A percentile compares a stretch with the other conserved stretches of the same genome.
Evolutionary conservation across 2,329 filamentous ascomycete species (phyloP).

Genomic region (Colletotrichum limetticola): DNA sequence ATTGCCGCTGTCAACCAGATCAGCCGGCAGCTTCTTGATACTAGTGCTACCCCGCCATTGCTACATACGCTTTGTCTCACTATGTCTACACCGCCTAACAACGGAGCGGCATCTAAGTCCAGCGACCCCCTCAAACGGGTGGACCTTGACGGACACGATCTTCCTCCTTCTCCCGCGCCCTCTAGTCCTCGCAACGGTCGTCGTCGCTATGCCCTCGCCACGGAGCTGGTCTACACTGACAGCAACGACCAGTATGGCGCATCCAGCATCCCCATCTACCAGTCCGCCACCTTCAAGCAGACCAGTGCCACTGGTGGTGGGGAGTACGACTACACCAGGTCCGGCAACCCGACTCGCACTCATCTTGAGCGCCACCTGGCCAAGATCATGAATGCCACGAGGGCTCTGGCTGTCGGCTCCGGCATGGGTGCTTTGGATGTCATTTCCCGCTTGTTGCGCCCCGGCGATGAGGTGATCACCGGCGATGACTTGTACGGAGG

Average conservation of each 20-base stretch:
- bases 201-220: conserved; percentile 89
- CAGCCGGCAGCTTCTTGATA: neutral
- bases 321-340: conserved; percentile 98
- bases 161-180: conserved; percentile 91
- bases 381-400: conserved; percentile 97
- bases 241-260: conserved; percentile 96
- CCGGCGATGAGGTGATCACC: conserved; percentile 96
- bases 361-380: conserved; percentile 96
- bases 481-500: conserved; percentile 98
- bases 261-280: conserved; percentile 96
- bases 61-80: conserved; percentile 1
- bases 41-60: conserved; percentile 2
- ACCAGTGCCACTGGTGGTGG: conserved; percentile 79
- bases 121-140: conserved; percentile 64
- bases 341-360: conserved; percentile 94
- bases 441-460: conserved; percentile 88
- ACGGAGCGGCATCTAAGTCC: conserved; percentile 19
- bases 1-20: neutral
- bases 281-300: conserved; percentile 99
- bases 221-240: conserved; percentile 96
- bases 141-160: conserved; percentile 84
- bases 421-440: conserved; percentile 98
- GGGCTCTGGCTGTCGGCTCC: conserved; percentile 91
- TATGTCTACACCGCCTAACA: conserved; percentile 34
- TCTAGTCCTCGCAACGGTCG: conserved; percentile 88